Percentiles rank a stretch among this genome's conserved stretches.
Evolutionary conservation across 1,284 basidiomycete genomes (phyloP).

Genomic region (Trichosporon sp.): DNA sequence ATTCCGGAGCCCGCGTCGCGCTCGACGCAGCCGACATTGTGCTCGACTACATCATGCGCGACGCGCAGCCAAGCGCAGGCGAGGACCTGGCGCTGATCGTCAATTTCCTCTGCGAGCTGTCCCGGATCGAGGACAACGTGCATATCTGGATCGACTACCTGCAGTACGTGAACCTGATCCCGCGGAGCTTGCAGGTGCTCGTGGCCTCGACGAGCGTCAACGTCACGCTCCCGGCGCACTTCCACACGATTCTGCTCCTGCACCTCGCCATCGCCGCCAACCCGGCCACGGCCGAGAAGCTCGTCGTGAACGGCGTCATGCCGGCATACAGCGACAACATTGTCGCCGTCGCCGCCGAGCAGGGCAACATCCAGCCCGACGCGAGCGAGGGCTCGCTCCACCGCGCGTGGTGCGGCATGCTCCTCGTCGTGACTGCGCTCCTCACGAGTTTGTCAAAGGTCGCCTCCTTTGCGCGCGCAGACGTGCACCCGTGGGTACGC

Average conservation of each 20-base stretch:
- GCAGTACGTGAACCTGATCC: conserved; percentile 78
- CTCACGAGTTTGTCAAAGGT: conserved; percentile 62
- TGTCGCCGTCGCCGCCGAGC: conserved; percentile 72
- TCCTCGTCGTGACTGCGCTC: conserved; percentile 75
- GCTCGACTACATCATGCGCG: conserved; percentile 41
- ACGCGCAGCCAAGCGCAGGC: conserved; percentile 14
- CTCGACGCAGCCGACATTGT: conserved; percentile 49
- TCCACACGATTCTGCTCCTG: conserved; percentile 76
- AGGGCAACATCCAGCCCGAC: conserved; percentile 71
- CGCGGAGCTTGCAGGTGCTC: conserved; percentile 73
- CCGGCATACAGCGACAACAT: conserved; percentile 80
- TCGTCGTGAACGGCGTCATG: conserved; percentile 80
- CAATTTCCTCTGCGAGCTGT: conserved; percentile 46
- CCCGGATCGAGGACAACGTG: conserved; percentile 29
- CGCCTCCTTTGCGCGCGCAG: conserved; percentile 75
- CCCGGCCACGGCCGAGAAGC: conserved; percentile 74
- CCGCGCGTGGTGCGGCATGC: conserved; percentile 78
- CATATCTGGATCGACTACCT: conserved; percentile 73
- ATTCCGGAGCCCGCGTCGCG: conserved; percentile 41
- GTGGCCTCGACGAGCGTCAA: conserved; percentile 58
- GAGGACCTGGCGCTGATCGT: conserved; percentile 47
- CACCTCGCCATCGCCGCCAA: conserved; percentile 82
- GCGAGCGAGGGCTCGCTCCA: conserved; percentile 76
- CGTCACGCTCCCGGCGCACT: conserved; percentile 61
- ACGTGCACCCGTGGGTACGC: conserved; percentile 81